phyloP scores from a whole-genome alignment of 1,284 basidiomycete genomes.

The Tylopilus sp. region DNA sequence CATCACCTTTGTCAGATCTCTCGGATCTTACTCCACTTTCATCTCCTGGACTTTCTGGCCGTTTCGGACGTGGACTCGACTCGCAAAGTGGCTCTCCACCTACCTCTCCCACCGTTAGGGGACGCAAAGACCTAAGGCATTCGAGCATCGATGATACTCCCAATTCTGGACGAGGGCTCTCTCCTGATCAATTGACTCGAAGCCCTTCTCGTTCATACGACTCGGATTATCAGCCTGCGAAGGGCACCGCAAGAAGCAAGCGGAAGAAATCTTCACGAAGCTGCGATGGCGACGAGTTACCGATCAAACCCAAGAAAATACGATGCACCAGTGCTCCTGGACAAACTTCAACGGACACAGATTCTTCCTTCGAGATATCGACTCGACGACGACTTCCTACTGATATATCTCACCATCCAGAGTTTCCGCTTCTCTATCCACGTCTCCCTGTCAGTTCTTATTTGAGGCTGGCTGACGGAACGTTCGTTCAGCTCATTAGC shows the following conservation, averaged over 20 bases:
- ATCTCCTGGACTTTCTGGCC: slow-evolving; percentile 17
- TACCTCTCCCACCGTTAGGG: slow-evolving; percentile 18
- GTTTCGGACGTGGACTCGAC: slow-evolving; percentile 1
- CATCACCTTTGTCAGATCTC: slow-evolving; percentile 25
- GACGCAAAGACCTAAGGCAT: background rate
- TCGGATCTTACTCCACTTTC: slow-evolving; percentile 32
- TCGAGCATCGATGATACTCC: background rate
- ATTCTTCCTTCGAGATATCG: background rate
- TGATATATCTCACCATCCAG: slow-evolving; percentile 41
- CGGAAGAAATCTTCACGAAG: slow-evolving; percentile 14
- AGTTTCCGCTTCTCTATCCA: slow-evolving; percentile 59
- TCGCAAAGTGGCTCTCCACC: slow-evolving; percentile 15
- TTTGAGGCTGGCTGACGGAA: slow-evolving; percentile 34
- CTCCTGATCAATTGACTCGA: slow-evolving; percentile 1
- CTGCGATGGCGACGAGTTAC: slow-evolving; percentile 11
- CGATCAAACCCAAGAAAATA: slow-evolving; percentile 14
- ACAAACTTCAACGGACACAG: background rate
- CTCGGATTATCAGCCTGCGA: slow-evolving; percentile 20
- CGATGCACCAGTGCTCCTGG: background rate
- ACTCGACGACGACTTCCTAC: slow-evolving; percentile 46
- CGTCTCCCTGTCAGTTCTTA: slow-evolving; percentile 61
- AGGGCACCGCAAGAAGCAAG: slow-evolving; percentile 13
- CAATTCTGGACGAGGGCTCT: background rate
- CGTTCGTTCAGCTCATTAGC: slow-evolving; percentile 23
- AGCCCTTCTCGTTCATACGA: slow-evolving; percentile 1